A percentile compares a stretch with the other conserved stretches of the same genome.
Evolutionary conservation across 169 alveolate genomes (phyloP).

Genomic region (Cryptosporidium ryanae): DNA sequence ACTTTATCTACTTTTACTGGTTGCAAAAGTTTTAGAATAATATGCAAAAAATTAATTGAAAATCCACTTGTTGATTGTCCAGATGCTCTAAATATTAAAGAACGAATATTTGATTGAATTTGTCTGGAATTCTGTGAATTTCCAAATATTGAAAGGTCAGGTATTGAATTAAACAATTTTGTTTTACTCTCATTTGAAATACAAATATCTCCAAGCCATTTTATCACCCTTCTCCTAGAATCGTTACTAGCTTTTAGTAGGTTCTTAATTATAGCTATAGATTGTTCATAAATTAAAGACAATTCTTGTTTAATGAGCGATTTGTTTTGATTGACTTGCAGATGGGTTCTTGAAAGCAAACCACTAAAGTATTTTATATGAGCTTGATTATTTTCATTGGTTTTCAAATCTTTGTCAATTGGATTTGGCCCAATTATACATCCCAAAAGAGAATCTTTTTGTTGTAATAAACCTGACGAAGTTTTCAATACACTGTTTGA

Average conservation of each 20-base stretch:
- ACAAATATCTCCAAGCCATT: conserved; percentile 78
- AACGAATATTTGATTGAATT: conserved; percentile 34
- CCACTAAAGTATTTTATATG: conserved; percentile 64
- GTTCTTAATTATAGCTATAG: conserved; percentile 75
- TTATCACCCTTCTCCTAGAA: conserved; percentile 75
- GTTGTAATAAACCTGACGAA: conserved; percentile 43
- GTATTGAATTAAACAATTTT: conserved; percentile 73
- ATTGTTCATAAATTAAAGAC: conserved; percentile 77
- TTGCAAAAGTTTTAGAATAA: conserved; percentile 63
- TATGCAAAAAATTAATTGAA: conserved; percentile 73
- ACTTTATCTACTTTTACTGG: conserved; percentile 77
- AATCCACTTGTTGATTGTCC: conserved; percentile 75
- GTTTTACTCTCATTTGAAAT: conserved; percentile 78
- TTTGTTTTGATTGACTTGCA: conserved; percentile 62
- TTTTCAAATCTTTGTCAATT: conserved; percentile 76
- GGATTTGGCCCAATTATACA: conserved; percentile 79
- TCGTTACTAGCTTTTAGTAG: conserved; percentile 76
- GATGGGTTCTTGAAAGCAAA: conserved; percentile 61
- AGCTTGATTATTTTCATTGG: conserved; percentile 73
- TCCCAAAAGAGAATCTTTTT: conserved; percentile 43
- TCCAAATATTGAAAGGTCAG: conserved; percentile 48
- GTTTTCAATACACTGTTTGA: background rate
- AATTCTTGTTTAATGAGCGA: conserved; percentile 75
- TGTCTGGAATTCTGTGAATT: conserved; percentile 24
- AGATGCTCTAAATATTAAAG: conserved; percentile 48